These are phyloP conservation scores for Chlorella sp. DNA, from an alignment of 139 green algal genomes.

Conservation along the genomic window DNA sequence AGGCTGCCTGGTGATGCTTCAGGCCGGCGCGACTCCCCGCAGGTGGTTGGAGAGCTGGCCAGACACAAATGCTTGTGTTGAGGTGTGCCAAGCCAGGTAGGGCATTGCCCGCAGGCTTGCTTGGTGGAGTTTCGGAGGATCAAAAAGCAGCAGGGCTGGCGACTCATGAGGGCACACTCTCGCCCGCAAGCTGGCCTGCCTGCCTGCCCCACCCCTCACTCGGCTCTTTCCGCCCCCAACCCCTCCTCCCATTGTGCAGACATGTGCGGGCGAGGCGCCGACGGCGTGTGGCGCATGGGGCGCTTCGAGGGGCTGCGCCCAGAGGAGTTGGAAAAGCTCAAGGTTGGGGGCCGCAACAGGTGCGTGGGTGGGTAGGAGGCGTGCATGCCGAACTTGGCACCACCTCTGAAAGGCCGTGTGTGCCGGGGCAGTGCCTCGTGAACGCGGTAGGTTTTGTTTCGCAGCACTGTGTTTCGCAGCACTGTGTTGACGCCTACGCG, in stretches of 20 bases:
- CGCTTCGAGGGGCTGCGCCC: conserved; percentile 3
- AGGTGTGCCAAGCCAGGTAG: too few species aligned
- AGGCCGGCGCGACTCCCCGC: too few species aligned
- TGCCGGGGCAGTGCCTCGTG: not conserved
- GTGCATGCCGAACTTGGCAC: not conserved
- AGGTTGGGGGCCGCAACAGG: conserved; percentile 17
- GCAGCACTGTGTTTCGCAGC: not conserved
- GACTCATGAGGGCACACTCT: not conserved
- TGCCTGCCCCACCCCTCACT: not conserved
- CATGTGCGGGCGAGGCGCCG: conserved; percentile 2
- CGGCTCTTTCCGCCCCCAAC: not conserved
- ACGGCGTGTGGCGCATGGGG: conserved; percentile 32
- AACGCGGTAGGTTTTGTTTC: not conserved
- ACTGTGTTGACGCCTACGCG: not conserved
- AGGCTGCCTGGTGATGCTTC: too few species aligned
- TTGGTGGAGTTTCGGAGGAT: not conserved
- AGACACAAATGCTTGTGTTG: too few species aligned
- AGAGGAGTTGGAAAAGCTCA: not conserved
- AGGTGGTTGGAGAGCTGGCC: too few species aligned
- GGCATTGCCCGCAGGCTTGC: too few species aligned
- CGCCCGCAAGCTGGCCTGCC: not conserved
- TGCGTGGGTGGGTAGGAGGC: not conserved
- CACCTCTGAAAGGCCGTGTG: not conserved
- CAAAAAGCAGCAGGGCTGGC: too few species aligned
- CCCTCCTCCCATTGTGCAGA: not conserved